phyloP scores from a whole-genome alignment of 495 filamentous ascomycete genomes.

The Glonium stellatum region DNA sequence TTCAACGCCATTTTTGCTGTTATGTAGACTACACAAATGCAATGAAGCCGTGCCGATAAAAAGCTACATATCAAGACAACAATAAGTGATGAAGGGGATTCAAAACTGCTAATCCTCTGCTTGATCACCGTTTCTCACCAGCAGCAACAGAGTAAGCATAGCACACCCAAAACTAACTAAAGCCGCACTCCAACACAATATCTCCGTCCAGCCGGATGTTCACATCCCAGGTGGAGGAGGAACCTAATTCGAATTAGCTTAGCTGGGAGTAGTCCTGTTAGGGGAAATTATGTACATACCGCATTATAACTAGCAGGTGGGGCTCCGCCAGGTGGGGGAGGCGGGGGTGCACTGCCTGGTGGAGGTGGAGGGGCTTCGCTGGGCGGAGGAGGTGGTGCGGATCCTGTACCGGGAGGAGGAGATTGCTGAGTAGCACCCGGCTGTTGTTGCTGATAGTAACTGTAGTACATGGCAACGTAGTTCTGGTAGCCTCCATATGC shows the following conservation, averaged over 20 bases:
- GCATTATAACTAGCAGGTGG: conserved; percentile 65
- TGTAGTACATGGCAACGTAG: conserved; percentile 59
- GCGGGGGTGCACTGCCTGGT: conserved; percentile 49
- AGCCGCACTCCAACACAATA: background rate
- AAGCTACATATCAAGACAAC: no score
- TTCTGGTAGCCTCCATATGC: conserved; percentile 74
- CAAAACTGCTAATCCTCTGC: no score
- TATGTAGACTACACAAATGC: no score
- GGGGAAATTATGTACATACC: conserved; percentile 42
- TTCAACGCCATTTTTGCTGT: no score
- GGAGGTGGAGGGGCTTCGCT: conserved; percentile 59
- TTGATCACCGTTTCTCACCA: background rate
- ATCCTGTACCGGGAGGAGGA: conserved; percentile 39
- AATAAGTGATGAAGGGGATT: no score
- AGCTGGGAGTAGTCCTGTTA: background rate
- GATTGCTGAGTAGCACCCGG: conserved; percentile 20
- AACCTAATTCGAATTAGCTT: conserved; percentile 21
- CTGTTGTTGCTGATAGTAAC: conserved; percentile 55
- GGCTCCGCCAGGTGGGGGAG: conserved; percentile 55
- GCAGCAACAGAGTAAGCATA: background rate
- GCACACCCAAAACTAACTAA: background rate
- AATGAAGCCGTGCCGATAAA: no score
- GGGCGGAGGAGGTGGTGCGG: conserved; percentile 57
- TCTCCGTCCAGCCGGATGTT: background rate
- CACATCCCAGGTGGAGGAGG: conserved; percentile 35